Conservation (phyloP, 495 filamentous ascomycete species). For the Hyaloscypha bicolor region DNA sequence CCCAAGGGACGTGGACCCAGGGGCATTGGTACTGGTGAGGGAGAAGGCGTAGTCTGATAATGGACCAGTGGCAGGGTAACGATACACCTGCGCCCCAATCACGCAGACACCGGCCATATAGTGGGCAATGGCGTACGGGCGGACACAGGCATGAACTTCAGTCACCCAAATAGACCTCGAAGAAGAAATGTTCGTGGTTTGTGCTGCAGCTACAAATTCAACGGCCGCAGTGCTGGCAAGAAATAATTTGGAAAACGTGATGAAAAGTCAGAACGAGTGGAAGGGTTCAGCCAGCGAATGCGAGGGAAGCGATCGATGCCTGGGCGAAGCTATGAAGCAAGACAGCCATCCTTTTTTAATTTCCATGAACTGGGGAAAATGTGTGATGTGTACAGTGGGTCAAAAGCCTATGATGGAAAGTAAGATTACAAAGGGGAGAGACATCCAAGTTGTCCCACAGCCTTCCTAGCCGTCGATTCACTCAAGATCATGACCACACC, state of each 20-base stretch:
- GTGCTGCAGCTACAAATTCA: neutral
- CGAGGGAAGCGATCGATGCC: no score
- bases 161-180: slow-evolving; percentile 20
- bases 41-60: slow-evolving; percentile 45
- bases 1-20: slow-evolving; percentile 34
- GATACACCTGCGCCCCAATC: slow-evolving; percentile 16
- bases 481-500: no score
- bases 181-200: neutral
- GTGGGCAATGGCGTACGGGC: slow-evolving; percentile 21
- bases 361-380: no score
- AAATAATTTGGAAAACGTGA: neutral
- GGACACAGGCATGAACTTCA: slow-evolving; percentile 17
- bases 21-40: slow-evolving; percentile 47
- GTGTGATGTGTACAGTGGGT: no score
- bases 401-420: no score
- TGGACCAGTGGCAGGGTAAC: slow-evolving; percentile 45
- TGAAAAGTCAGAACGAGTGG: neutral
- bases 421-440: no score
- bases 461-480: no score
- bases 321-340: no score
- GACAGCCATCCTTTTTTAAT: no score
- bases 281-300: no score
- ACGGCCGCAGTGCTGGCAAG: neutral
- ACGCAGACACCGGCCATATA: slow-evolving; percentile 15
- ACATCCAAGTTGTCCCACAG: no score